Evolutionary conservation across 257 asterid species (phyloP), one percentile per base, ranked within the genome.

Genomic region (Ballota nigra): DNA sequence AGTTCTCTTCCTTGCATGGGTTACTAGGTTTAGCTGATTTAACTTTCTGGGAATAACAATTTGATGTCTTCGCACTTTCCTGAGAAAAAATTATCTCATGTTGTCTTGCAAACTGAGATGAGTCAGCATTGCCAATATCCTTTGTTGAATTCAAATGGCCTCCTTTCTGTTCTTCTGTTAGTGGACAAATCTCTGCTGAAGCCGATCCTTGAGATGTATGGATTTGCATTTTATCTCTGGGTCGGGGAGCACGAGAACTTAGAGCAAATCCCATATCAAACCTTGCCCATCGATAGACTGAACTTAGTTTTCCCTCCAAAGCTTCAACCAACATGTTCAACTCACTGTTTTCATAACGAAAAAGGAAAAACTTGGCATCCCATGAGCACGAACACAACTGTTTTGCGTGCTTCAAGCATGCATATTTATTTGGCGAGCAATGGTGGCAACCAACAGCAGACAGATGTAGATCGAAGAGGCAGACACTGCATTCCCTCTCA

Each of bases 251-350:
- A 69, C 78, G 82, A 63, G 97, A 89, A 81, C 92, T 87, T 80
- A 89, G 81, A 68, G 99, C 85, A 75, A 94, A 86, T 80, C 99
- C 99, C 53, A 91, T 84, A 81, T 91, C 96, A 71, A 77, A 86
- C 80, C 89, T 91, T 77, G 98, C 98, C 99, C 99, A 94, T 77
- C 95, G 75, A 84, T 89, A 91, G 59, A 94, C 81, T 56, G 99
- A 87, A 84, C 99, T 89, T 60, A 89, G 86, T 84, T 91, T 94
- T 70, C 99, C 99, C 84, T 91, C 99, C 91, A 94, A 84, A 72
- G 99, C 99, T 56, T 94, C 97, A 78, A 91, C 97, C 83, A 94
- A 71, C 53, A 94, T 69, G 75, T 86, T 87, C 79, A 94, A 78
- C 71, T 94, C 99, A 67, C 66, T 81, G 74, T 88, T 77, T 79